phyloP scores from a whole-genome alignment of 1,284 basidiomycete genomes.

The Ustilago tritici region DNA sequence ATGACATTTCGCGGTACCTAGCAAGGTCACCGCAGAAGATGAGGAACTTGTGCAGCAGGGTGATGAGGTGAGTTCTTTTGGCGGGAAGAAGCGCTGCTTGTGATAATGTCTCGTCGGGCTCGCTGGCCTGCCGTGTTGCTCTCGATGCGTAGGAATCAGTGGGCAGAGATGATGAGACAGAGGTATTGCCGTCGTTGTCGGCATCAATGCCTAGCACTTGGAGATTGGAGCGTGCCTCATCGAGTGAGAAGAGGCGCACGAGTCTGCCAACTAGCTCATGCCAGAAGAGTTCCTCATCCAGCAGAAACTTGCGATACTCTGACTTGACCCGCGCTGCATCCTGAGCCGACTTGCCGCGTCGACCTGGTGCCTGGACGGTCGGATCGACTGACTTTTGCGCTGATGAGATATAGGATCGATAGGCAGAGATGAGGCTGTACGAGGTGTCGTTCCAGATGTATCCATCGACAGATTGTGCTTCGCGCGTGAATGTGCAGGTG shows the following conservation, averaged over 20 bases:
- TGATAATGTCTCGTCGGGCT: conserved; percentile 45
- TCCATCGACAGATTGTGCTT: conserved; percentile 55
- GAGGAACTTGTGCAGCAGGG: conserved; percentile 84
- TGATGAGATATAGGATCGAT: conserved; percentile 51
- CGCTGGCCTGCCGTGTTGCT: conserved; percentile 33
- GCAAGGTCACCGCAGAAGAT: conserved; percentile 94
- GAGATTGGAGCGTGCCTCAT: conserved; percentile 56
- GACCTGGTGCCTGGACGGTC: conserved; percentile 20
- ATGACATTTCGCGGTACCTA: conserved; percentile 88
- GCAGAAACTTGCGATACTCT: conserved; percentile 59
- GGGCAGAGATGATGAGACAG: conserved; percentile 36
- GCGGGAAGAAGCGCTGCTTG: conserved; percentile 50
- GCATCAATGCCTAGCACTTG: conserved; percentile 50
- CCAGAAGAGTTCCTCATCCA: conserved; percentile 62
- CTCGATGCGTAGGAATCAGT: conserved; percentile 42
- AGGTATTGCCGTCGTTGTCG: conserved; percentile 44
- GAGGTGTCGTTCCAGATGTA: conserved; percentile 66
- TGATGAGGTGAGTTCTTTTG: conserved; percentile 55
- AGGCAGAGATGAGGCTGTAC: conserved; percentile 57
- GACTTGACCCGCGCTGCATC: conserved; percentile 42
- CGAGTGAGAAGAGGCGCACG: conserved; percentile 57
- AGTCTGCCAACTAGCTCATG: conserved; percentile 57
- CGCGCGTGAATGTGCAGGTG: conserved; percentile 57
- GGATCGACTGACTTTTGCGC: conserved; percentile 52
- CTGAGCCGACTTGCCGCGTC: conserved; percentile 40